Base-by-base conservation (phyloP, 208 protist genomes). In the Crithidia fasciculata region DNA sequence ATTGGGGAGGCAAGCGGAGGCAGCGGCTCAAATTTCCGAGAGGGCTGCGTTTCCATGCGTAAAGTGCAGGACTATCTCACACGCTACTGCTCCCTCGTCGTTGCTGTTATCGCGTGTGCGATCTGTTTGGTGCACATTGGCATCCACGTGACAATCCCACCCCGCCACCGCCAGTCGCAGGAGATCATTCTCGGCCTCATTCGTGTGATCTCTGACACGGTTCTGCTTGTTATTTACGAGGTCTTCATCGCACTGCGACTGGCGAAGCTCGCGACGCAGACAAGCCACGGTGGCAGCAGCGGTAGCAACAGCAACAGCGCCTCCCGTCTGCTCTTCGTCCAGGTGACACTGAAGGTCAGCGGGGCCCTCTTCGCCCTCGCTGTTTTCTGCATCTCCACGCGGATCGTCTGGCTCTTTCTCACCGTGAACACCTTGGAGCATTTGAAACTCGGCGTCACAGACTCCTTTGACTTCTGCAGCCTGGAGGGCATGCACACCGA, bases 91-190 rank as follows among this genome's bases (percentile, higher is more conserved):
- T 28, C 61, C 15, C 43, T 52, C 12, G n/a, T 49, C 3, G 10
- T 69, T 5, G 45, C 49, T 40, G 49, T 28, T 10, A 40, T 70
- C 37, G 37, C 28, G 16, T 8, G 44, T 2, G 36, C 47, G 19
- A 47, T 78, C 16, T 12, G 61, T 13, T 10, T 41, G 4, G 45
- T 78, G 19, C 81, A 90, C 55, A 15, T 67, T 0, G 44, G 72
- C 15, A 62, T 85, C 9, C 73, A 83, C 55, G 36, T 36, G n/a
- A 70, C 40, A 0, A 81, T 88, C 53, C 73, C 80, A 2, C 19
- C 39, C 12, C 40, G 65, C 47, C 78, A 88, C n/a, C 69, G 68
- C 9, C 86, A 86, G 60, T 88, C 86, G 45, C 72, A 88, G 68
- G 86, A 91, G 69, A 63, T 91, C 19, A 61, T 85, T n/a, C 43